A percentile compares a stretch with the other conserved stretches of the same genome.
phyloP scores from a whole-genome alignment of 2,329 filamentous ascomycete genomes.

The Westerdykella aurantiaca region DNA sequence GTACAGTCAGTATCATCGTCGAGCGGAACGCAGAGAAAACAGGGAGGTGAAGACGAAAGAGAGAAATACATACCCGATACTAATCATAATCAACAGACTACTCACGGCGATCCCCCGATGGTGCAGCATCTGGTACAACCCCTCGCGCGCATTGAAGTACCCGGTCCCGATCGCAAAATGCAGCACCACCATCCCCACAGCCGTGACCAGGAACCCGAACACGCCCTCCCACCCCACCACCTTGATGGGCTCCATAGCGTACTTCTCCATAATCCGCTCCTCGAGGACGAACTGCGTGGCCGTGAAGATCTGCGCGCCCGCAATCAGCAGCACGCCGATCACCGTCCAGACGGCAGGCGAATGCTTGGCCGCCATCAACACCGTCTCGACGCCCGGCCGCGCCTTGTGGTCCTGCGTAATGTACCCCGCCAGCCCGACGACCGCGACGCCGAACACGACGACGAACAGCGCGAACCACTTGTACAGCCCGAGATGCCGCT shows the following conservation, averaged over 20 bases:
- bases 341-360: slow-evolving; percentile 61
- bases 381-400: slow-evolving; percentile 14
- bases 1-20: slow-evolving; percentile 6
- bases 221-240: slow-evolving; percentile 96
- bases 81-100: slow-evolving; percentile 90
- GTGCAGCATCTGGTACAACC: slow-evolving; percentile 71
- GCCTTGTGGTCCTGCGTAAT: slow-evolving; percentile 65
- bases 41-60: slow-evolving; percentile 1
- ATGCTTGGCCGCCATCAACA: neutral
- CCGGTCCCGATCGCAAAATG: slow-evolving; percentile 74
- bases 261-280: slow-evolving; percentile 81
- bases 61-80: slow-evolving; percentile 68
- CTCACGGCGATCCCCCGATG: slow-evolving; percentile 67
- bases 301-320: slow-evolving; percentile 92
- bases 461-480: slow-evolving; percentile 87
- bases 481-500: slow-evolving; percentile 71
- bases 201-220: slow-evolving; percentile 79
- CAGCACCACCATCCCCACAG: slow-evolving; percentile 71
- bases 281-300: slow-evolving; percentile 94
- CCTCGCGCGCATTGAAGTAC: slow-evolving; percentile 86
- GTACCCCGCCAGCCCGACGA: slow-evolving; percentile 85
- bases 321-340: slow-evolving; percentile 83
- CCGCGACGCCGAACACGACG: slow-evolving; percentile 78
- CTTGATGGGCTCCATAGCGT: slow-evolving; percentile 74
- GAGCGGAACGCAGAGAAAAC: slow-evolving; percentile 1